phyloP scores from a whole-genome alignment of 768 basidiomycete genomes.

The Punctularia strigosozonata region DNA sequence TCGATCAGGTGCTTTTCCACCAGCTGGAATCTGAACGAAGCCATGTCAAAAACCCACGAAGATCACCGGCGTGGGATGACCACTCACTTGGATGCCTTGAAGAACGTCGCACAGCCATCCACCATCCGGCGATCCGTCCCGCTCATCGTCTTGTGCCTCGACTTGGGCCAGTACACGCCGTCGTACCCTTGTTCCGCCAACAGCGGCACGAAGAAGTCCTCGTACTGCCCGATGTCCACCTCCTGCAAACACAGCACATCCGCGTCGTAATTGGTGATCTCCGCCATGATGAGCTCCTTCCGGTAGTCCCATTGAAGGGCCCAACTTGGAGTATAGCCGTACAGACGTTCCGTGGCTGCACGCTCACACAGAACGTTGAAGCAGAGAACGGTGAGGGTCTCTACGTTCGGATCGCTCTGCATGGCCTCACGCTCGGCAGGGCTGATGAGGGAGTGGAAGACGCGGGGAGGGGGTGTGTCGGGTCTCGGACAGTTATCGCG shows the following conservation, averaged over 20 bases:
- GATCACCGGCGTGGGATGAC: background rate
- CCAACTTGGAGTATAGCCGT: constrained; percentile 96
- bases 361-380: constrained; percentile 95
- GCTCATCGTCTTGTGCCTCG: constrained; percentile 87
- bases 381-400: constrained; percentile 71
- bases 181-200: constrained; percentile 73
- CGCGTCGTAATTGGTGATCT: constrained; percentile 68
- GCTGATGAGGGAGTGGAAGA: constrained; percentile 57
- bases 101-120: constrained; percentile 96
- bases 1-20: constrained; percentile 92
- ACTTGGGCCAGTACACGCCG: constrained; percentile 86
- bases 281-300: constrained; percentile 76
- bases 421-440: constrained; percentile 48
- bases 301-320: constrained; percentile 93
- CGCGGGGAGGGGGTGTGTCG: constrained; percentile 65
- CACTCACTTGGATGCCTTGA: constrained; percentile 76
- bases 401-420: constrained; percentile 50
- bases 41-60: constrained; percentile 1
- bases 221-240: constrained; percentile 85
- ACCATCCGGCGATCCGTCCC: constrained; percentile 78
- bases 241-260: constrained; percentile 96
- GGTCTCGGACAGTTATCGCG: constrained; percentile 88
- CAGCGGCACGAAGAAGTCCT: constrained; percentile 77
- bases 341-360: constrained; percentile 78
- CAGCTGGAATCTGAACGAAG: constrained; percentile 60